Base-by-base conservation (phyloP, 495 filamentous ascomycete genomes). In the Sordaria brevicollis region DNA sequence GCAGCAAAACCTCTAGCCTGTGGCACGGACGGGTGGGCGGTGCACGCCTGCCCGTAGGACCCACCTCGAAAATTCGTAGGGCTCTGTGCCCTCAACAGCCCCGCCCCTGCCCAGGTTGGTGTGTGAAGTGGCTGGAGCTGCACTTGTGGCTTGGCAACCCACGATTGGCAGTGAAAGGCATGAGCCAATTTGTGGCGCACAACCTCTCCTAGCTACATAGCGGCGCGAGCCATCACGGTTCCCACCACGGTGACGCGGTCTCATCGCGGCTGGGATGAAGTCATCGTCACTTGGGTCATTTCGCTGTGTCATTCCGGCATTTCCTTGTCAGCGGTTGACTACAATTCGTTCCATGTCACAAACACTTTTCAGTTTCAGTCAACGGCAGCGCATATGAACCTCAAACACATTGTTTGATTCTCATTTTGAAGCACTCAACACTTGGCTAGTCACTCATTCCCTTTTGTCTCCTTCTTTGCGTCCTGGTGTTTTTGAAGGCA, bases 41-140 rank as follows among this genome's bases (percentile, higher is more conserved):
- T 68, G 69, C 67, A 67, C 69, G 68, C 65, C 67, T 66, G 66
- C 19, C 65, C 43, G 36, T 33, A 66, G 74, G 72, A 29, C 70
- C 76, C 74, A 79, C 77, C 69, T 69, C 41, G 66, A 78, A 79
- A 79, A 75, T 75, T 79, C 76, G 72, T 79, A 79, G 77, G 77
- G 77, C 71, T 79, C 73, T 71, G 73, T 78, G 76, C 77, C 76
- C 77, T 77, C 75, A 68, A 67, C 39, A 67, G 67, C 66, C 65
- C 71, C 70, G 69, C 68, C 37, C 65, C 37, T 43, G 57, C n/a
- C 66, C 39, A 71, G 70, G 69, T 71, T 73, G 73, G 71, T 67
- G 65, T 9, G 33, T 54, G 35, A 34, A 34, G 33, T 71, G 75
- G 75, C 74, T 69, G 35, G 17, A 33, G 13, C 67, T 34, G 41